These are phyloP conservation scores for Mycena polygramma DNA, from an alignment of 768 basidiomycete species.

Conservation along the genomic window DNA sequence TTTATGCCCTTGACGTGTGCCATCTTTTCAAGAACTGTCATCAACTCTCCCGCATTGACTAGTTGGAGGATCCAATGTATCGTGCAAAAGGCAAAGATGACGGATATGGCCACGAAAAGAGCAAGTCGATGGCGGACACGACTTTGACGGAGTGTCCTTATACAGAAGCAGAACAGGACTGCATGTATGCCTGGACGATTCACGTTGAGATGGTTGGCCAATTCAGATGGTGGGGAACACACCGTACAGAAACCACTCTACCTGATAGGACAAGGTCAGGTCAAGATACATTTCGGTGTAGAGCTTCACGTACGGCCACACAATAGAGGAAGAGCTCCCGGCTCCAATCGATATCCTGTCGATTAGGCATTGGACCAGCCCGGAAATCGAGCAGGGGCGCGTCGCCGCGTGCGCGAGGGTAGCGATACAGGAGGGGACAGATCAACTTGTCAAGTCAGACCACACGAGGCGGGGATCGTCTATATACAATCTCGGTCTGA, in stretches of 20 bases:
- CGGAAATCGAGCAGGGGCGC: constrained; percentile 6
- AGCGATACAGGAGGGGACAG: constrained; percentile 22
- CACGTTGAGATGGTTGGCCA: not conserved
- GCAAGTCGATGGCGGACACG: constrained; percentile 18
- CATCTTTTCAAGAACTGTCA: constrained; percentile 1
- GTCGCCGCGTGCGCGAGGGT: constrained; percentile 9
- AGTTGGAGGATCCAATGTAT: constrained; percentile 30
- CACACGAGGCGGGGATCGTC: constrained; percentile 2
- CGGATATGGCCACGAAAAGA: constrained; percentile 18
- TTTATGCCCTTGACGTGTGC: not conserved
- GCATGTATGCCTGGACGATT: constrained; percentile 46
- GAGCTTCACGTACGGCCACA: constrained; percentile 22
- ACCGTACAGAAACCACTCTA: constrained; percentile 49
- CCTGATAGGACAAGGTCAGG: constrained; percentile 28
- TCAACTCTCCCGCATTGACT: constrained; percentile 30
- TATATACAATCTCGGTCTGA: constrained; percentile 15
- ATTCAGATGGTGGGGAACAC: not conserved
- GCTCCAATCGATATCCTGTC: constrained; percentile 24
- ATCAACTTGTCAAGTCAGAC: constrained; percentile 23
- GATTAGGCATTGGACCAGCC: constrained; percentile 24
- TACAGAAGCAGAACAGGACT: constrained; percentile 47
- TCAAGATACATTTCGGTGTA: too few species aligned
- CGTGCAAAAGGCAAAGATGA: constrained; percentile 28
- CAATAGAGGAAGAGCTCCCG: constrained; percentile 32
- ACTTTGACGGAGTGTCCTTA: constrained; percentile 16